Base-by-base conservation (phyloP, 305 asterid species). In the Ajuga reptans region DNA sequence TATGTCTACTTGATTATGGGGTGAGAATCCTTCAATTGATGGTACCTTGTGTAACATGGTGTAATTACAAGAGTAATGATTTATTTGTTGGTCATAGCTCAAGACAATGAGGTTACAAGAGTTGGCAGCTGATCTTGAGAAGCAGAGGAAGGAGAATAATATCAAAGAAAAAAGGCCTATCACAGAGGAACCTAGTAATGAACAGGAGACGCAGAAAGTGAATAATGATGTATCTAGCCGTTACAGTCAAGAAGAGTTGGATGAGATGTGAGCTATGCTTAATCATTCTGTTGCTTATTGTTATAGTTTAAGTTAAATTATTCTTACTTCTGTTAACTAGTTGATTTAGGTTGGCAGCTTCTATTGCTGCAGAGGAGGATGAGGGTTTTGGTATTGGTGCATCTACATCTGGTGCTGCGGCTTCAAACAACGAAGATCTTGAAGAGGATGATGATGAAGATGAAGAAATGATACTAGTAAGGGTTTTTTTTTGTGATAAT, bases 281-380 rank as follows among this genome's bases (percentile, higher is more conserved):
- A 68, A 63, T 60, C 77, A 9, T 50, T 64, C 64, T 59, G n/a
- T 66, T 64, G 15, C 46, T 41, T 66, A 9, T 65, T 47, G 12
- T 50, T 59, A 21, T 43, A 12, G 16, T 49, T 69, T 54, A 33
- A 42, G 67, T 46, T 68, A 61, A 64, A 64, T 66, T 52, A 14
- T 78, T 76, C 81, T 81, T 77, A 80, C 75, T 39, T 79, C 37
- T 43, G 54, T 65, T 63, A 68, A 60, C 82, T 79, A 84, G 82
- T 74, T 88, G 78, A 82, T 88, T 72, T 84, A 94, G 99, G 93
- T 80, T 89, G 92, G 99, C 96, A 72, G 99, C 96, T 59, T 94
- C 99, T 75, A 84, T 94, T 80, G 90, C 89, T 69, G 93, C 90
- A 0, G 97, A 94, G 83, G 97, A 86, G 82, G 83, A 77, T 71